These are phyloP conservation scores for Beauveria rudraprayagi DNA, from an alignment of 2,329 filamentous ascomycete species.

Conservation along the genomic window DNA sequence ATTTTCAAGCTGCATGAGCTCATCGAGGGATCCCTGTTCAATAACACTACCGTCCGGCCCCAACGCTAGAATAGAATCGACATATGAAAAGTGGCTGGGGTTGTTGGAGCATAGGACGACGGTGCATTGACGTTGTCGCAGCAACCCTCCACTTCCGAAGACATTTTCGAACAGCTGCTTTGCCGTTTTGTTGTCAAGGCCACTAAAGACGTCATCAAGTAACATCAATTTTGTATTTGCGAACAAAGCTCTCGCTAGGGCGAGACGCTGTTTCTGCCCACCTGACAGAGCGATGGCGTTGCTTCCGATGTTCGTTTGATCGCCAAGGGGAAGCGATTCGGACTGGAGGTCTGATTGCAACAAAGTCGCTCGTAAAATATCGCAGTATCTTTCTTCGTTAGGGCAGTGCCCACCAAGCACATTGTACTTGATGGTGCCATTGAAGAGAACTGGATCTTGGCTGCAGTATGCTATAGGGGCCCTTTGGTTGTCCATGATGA, in stretches of 20 bases:
- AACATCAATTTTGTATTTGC: constrained; percentile 22
- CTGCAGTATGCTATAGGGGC: too few relatives aligned
- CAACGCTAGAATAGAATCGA: constrained; percentile 42
- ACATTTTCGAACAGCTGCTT: constrained; percentile 13
- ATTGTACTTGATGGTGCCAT: constrained; percentile 19
- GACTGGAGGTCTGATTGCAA: constrained; percentile 23
- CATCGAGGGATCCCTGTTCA: constrained; percentile 30
- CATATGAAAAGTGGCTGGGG: constrained; percentile 24
- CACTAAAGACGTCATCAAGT: constrained; percentile 29
- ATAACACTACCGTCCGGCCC: constrained; percentile 23
- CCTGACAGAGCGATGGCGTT: constrained; percentile 35
- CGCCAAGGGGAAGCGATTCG: constrained; percentile 23
- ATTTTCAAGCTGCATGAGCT: constrained; percentile 13
- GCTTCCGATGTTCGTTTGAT: constrained; percentile 31
- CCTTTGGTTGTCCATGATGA: too few relatives aligned
- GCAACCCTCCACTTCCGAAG: constrained; percentile 22
- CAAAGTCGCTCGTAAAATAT: constrained; percentile 27
- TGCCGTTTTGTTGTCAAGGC: constrained; percentile 26
- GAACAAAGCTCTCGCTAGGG: constrained; percentile 26
- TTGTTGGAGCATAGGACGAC: constrained; percentile 33
- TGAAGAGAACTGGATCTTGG: neutral
- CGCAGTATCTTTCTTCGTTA: constrained; percentile 24
- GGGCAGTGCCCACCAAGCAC: constrained; percentile 28
- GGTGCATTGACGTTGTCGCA: constrained; percentile 27
- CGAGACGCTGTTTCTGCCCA: constrained; percentile 24